These are phyloP conservation scores for Nannochloris sp. DNA, from an alignment of 139 green algal species.

Conservation along the genomic window DNA sequence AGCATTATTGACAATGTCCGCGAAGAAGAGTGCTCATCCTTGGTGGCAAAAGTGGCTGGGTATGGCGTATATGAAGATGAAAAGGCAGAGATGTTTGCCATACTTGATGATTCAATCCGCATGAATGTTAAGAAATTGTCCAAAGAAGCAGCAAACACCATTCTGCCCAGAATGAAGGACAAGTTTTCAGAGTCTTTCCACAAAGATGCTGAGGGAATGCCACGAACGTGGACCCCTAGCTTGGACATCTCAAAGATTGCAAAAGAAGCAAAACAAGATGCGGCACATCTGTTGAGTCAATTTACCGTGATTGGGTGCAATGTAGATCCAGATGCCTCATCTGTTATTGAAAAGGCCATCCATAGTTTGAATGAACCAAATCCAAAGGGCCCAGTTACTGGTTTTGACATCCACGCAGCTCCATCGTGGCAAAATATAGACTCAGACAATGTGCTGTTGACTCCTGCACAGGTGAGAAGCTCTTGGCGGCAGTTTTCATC, in stretches of 20 bases:
- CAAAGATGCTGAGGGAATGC: constrained; percentile 57
- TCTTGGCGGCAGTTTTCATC: constrained; percentile 65
- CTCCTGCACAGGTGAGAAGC: constrained; percentile 35
- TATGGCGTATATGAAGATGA: constrained; percentile 37
- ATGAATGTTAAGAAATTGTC: constrained; percentile 32
- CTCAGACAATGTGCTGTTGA: constrained; percentile 33
- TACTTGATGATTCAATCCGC: constrained; percentile 15
- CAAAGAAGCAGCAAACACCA: constrained; percentile 64
- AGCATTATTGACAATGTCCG: constrained; percentile 10
- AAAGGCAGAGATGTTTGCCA: constrained; percentile 7
- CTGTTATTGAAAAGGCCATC: background rate
- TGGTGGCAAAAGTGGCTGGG: constrained; percentile 24
- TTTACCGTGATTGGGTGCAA: constrained; percentile 15
- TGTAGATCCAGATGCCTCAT: too few species aligned
- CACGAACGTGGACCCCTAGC: constrained; percentile 57
- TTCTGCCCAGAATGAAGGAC: constrained; percentile 65
- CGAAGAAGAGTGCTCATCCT: constrained; percentile 11
- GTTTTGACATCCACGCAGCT: constrained; percentile 39
- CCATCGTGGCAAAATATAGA: constrained; percentile 39
- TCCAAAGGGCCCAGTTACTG: constrained; percentile 3
- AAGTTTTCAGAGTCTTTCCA: constrained; percentile 65
- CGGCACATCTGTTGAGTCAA: constrained; percentile 56
- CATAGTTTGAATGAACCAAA: background rate
- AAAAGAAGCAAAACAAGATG: constrained; percentile 41
- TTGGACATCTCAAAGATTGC: constrained; percentile 62